Base-by-base conservation (phyloP, 139 green algal genomes). In the Gonium pectorale region DNA sequence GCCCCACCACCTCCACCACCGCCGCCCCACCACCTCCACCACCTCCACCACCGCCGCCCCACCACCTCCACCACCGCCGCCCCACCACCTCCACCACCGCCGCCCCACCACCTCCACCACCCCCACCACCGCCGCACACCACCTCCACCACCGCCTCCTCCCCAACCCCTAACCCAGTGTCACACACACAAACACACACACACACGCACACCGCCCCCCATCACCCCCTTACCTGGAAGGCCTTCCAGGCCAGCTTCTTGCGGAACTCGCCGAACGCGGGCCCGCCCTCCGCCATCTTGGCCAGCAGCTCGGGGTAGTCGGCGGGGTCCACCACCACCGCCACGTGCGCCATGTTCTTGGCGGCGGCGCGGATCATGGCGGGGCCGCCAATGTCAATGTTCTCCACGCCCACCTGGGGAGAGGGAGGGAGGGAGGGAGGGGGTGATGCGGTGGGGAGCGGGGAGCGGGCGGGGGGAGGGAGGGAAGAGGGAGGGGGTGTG, bases 301-400 rank as follows among this genome's bases (percentile, higher is more conserved):
- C 74, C 71, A 99, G 90, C 85, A 99, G 67, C 51, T 83, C 40
- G 0, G 40, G 27, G 85, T 99, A 99, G 89, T 99, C 97, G 9
- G 54, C 54, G 33, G 95, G 94, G 85, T 98, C 96, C 56, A 98
- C 96, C 13, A 98, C 87, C 52, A 99, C 95, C 49, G 90, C 80
- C 43, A 99, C 96, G 62, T 95, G 68, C 8, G 68, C 92, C 81
- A 89, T 86, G 91, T 98, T 98, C 90, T 98, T 98, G 38, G 96
- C 96, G 60, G 96, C 96, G 26, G 94, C 96, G 4, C 98, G 94
- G 79, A 99, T 98, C 97, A 99, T 99, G 54, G 96, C 93, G 15
- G 98, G 98, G 3, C 98, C 98, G 35, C 97, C 98, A 64, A 99
- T 99, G 92, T 99, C 98, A 56, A 99, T 99, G 90, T 99, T 99